Percentiles rank a stretch among this genome's conserved stretches.
Evolutionary conservation across 805 yeast species (phyloP).

Genomic region (Yamadazyma tumulicola): DNA sequence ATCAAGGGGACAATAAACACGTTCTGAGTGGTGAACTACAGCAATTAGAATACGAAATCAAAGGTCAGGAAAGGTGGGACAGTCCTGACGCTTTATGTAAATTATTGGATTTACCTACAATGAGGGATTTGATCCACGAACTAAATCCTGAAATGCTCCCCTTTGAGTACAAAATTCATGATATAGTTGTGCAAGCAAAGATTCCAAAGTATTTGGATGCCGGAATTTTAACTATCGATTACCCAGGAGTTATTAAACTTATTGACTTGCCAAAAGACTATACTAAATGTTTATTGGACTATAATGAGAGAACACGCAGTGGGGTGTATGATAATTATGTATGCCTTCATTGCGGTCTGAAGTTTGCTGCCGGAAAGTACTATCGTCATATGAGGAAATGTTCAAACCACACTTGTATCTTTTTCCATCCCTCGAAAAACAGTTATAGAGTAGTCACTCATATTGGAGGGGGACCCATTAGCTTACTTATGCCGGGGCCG

Average conservation of each 20-base stretch:
- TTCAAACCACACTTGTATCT: conserved; percentile 22
- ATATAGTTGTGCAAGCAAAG: conserved; percentile 20
- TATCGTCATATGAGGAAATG: conserved; percentile 26
- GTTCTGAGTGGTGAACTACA: conserved; percentile 15
- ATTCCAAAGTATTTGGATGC: conserved; percentile 21
- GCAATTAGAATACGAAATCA: conserved; percentile 15
- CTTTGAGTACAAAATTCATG: conserved; percentile 21
- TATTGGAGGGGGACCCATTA: conserved; percentile 22
- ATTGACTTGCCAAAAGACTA: conserved; percentile 49
- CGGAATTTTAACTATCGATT: conserved; percentile 35
- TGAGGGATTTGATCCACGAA: conserved; percentile 14
- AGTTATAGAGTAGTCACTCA: conserved; percentile 20
- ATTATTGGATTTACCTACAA: conserved; percentile 21
- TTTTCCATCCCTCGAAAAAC: conserved; percentile 25
- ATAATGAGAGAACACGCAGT: conserved; percentile 10
- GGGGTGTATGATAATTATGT: conserved; percentile 21
- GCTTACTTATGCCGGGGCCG: conserved; percentile 53
- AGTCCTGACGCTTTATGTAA: conserved; percentile 22
- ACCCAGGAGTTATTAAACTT: conserved; percentile 53
- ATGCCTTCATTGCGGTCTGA: conserved; percentile 36
- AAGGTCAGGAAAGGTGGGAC: conserved; percentile 15
- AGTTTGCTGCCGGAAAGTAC: conserved; percentile 13
- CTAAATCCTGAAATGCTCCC: conserved; percentile 2
- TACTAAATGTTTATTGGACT: conserved; percentile 22
- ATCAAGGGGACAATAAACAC: conserved; percentile 23